Conservation (phyloP, 2,329 filamentous ascomycete species). For the Berkeleyomyces basicola region DNA sequence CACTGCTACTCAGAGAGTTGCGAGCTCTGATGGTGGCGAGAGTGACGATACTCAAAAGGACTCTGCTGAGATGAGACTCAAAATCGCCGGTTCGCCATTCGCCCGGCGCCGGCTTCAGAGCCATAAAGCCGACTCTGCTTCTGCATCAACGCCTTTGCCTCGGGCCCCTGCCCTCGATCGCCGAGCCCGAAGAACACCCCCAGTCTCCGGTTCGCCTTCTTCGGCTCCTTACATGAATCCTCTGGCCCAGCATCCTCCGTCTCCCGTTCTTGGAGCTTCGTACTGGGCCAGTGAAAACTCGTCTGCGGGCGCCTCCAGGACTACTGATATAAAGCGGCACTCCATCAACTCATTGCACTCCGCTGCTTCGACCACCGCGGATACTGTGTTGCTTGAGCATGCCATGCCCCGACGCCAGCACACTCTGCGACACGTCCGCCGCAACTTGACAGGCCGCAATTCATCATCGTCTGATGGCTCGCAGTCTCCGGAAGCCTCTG, state of each 20-base stretch:
- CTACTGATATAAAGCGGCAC: slow-evolving; percentile 5
- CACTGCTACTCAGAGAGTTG: not conserved
- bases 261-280: not conserved
- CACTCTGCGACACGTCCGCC: slow-evolving; percentile 42
- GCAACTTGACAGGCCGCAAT: slow-evolving; percentile 35
- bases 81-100: not conserved
- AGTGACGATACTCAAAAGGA: not conserved
- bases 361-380: not conserved
- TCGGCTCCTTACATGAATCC: slow-evolving; percentile 6
- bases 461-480: slow-evolving; percentile 23
- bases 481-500: slow-evolving; percentile 26
- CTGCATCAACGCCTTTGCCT: not conserved
- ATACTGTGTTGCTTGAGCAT: not conserved
- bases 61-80: not conserved
- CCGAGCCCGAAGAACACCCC: slow-evolving; percentile 3
- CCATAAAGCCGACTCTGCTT: not conserved
- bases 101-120: not conserved
- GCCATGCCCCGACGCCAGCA: slow-evolving; percentile 29
- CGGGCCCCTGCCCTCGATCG: not conserved
- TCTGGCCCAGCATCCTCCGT: slow-evolving; percentile 7
- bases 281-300: slow-evolving; percentile 5
- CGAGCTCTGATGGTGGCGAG: not conserved
- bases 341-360: slow-evolving; percentile 7
- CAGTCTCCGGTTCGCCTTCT: not conserved
- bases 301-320: not conserved